phyloP scores from a whole-genome alignment of 106 monocot species.

The Allium sativum region DNA sequence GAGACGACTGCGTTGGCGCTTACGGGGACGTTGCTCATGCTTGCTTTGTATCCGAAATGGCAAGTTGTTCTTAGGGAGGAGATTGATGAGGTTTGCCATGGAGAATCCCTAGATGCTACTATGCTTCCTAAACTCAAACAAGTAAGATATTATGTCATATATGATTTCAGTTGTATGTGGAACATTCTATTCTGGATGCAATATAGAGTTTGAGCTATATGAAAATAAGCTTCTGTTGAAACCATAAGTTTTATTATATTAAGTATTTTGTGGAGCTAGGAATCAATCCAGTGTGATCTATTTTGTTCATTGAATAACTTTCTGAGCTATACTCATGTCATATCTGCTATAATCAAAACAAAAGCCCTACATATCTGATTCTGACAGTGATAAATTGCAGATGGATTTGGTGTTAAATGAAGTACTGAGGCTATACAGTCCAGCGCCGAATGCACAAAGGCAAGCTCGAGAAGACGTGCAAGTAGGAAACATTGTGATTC shows the following conservation, averaged over 20 bases:
- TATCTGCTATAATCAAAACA: no score
- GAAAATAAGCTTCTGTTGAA: no score
- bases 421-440: constrained; percentile 51
- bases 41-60: constrained; percentile 63
- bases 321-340: no score
- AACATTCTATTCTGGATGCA: no score
- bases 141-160: constrained; percentile 25
- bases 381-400: constrained; percentile 13
- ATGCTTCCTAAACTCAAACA: constrained; percentile 44
- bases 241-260: no score
- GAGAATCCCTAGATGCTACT: constrained; percentile 11
- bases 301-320: no score
- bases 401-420: constrained; percentile 71
- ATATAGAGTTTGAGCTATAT: no score
- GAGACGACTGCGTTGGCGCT: constrained; percentile 63
- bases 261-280: no score
- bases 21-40: constrained; percentile 55
- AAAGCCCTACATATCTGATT: no score
- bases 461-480: constrained; percentile 54
- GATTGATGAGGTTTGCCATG: constrained; percentile 20
- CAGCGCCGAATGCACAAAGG: constrained; percentile 53
- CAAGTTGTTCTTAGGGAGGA: constrained; percentile 46
- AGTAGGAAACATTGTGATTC: constrained; percentile 27
- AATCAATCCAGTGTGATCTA: no score
- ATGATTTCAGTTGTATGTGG: no score